Percentiles rank a stretch among this genome's conserved stretches.
phyloP scores from a whole-genome alignment of 805 yeast genomes.

The Kuraishia ogatae region DNA sequence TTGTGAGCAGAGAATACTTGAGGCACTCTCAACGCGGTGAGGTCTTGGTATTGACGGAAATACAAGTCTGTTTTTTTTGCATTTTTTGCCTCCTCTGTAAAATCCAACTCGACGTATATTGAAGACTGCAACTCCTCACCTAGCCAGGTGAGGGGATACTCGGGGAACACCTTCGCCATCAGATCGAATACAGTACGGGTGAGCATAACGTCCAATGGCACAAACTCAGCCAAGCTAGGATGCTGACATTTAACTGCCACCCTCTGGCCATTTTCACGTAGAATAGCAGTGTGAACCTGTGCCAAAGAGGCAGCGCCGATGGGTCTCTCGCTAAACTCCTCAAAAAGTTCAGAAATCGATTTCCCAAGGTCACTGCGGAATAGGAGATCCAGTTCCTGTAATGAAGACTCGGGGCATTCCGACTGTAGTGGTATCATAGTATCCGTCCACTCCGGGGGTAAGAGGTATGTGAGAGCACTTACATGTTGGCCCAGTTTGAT shows the following conservation, averaged over 20 bases:
- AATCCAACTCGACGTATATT: slow-evolving; percentile 86
- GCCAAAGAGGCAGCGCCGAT: slow-evolving; percentile 96
- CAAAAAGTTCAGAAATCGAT: slow-evolving; percentile 53
- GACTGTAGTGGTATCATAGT: slow-evolving; percentile 93
- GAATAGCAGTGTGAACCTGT: slow-evolving; percentile 79
- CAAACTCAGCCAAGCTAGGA: slow-evolving; percentile 78
- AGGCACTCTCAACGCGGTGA: slow-evolving; percentile 80
- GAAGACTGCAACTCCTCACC: slow-evolving; percentile 86
- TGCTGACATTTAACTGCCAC: slow-evolving; percentile 96
- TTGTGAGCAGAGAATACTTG: slow-evolving; percentile 53
- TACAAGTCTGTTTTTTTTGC: slow-evolving; percentile 62
- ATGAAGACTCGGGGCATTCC: slow-evolving; percentile 73
- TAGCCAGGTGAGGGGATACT: slow-evolving; percentile 91
- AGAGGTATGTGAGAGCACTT: slow-evolving; percentile 81
- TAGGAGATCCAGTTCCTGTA: slow-evolving; percentile 61
- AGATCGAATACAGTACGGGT: slow-evolving; percentile 69
- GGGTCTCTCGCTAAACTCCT: slow-evolving; percentile 60
- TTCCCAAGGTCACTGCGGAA: slow-evolving; percentile 59
- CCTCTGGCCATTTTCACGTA: slow-evolving; percentile 48
- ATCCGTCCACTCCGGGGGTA: slow-evolving; percentile 92
- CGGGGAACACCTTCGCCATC: slow-evolving; percentile 78
- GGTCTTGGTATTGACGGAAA: slow-evolving; percentile 43
- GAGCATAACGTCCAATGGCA: slow-evolving; percentile 79
- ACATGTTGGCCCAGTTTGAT: slow-evolving; percentile 94
- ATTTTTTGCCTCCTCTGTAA: slow-evolving; percentile 77